Evolutionary conservation across 1,139 yeast genomes (phyloP), one percentile per base, ranked within the genome.

Genomic region (Suhomyces yuchorum): DNA sequence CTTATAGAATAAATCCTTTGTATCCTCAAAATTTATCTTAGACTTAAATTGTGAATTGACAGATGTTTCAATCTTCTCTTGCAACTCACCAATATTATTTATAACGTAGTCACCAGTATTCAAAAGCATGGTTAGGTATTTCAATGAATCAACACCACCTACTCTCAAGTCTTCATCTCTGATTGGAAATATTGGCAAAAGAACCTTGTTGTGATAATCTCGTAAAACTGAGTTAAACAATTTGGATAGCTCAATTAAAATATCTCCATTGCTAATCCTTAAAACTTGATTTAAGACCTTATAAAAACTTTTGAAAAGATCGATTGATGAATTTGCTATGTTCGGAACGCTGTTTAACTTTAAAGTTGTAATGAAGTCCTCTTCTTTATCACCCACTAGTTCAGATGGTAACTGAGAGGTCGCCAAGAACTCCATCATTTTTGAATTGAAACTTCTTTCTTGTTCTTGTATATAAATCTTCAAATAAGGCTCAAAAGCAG

Each of bases 101-200:
- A 88, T 80, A 51, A 96, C 85, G 65, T 92, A 93, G 61, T 93
- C 97, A 1, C 96, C 91, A 0, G 99, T 93, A 57, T 91, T 89
- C 28, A 93, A 68, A 9, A 91, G 78, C 65, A 89, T 71, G 23
- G 96, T 85, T 1, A 88, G 76, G 49, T 87, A 81, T 45, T 78
- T 78, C 22, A 88, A 70, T 1, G 88, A 84, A 54, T 87, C 95
- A 9, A 74, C 55, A 0, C 63, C 63, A 15, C 52, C 47, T 3
- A 39, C 44, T 19, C 59, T 57, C 42, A 59, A 57, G 20, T 62
- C 66, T 6, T 56, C 59, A 8, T 59, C 62, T 14, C 59, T 52
- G 8, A 67, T 59, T 8, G 90, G 84, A 26, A 91, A 57, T 15
- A 83, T 75, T 1, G 90, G 84, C 19, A 71, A 67, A 42, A 93